phyloP scores from a whole-genome alignment of 306 rosid species.

The Casuarina equisetifolia region DNA sequence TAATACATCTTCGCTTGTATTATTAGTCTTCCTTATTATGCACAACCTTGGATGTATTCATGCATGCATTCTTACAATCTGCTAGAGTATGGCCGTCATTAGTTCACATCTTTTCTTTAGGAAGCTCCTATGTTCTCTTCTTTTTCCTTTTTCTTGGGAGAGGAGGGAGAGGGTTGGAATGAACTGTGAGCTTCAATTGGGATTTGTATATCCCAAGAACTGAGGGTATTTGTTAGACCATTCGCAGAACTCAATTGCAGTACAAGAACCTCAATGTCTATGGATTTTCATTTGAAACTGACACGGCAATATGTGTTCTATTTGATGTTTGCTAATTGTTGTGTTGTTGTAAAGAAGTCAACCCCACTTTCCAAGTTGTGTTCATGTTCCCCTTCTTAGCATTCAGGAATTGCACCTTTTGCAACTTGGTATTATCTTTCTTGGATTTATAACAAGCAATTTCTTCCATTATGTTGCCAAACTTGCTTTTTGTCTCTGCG shows the following conservation, averaged over 20 bases:
- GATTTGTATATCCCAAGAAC: background rate
- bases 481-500: conserved; percentile 3
- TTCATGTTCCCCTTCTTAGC: background rate
- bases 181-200: background rate
- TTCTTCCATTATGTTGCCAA: conserved; percentile 2
- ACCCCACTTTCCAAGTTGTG: background rate
- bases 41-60: background rate
- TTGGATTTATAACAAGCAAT: background rate
- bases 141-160: background rate
- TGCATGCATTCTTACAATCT: background rate
- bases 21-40: background rate
- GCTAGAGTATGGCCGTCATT: background rate
- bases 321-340: background rate
- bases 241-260: background rate
- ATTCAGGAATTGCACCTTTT: background rate
- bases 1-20: background rate
- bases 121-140: background rate
- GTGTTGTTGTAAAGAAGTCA: background rate
- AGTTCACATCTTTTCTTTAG: background rate
- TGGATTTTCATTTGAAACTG: background rate
- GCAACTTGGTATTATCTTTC: background rate
- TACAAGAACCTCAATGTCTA: background rate
- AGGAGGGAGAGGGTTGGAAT: background rate
- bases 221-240: background rate
- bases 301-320: background rate